phyloP scores from a whole-genome alignment of 2,329 filamentous ascomycete species.

The Helotiales sp. region DNA sequence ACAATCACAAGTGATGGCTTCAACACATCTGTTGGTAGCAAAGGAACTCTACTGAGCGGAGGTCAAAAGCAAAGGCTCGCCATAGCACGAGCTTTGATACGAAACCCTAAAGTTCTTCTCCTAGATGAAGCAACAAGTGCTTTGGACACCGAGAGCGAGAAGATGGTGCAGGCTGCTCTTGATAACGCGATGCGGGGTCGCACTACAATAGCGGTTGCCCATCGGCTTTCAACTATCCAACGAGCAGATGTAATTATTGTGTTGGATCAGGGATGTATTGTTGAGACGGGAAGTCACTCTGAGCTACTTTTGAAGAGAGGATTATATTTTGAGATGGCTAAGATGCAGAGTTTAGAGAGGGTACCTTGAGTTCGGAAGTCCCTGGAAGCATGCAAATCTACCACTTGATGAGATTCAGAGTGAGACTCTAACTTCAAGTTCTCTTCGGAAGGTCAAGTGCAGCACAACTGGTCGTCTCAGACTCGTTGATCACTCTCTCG shows the following conservation, averaged over 20 bases:
- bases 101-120: constrained; percentile 80
- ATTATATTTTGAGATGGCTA: constrained; percentile 5
- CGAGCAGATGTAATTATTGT: constrained; percentile 61
- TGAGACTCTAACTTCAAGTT: too few species aligned
- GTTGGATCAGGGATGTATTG: constrained; percentile 82
- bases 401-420: too few species aligned
- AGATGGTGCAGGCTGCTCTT: constrained; percentile 74
- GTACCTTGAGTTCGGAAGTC: too few species aligned
- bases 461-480: too few species aligned
- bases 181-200: constrained; percentile 40
- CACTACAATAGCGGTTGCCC: constrained; percentile 74
- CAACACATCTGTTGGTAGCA: constrained; percentile 79
- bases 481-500: too few species aligned
- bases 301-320: constrained; percentile 4
- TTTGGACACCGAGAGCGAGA: constrained; percentile 72
- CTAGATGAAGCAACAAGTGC: constrained; percentile 80
- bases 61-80: constrained; percentile 90
- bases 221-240: constrained; percentile 72
- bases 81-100: constrained; percentile 84
- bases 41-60: constrained; percentile 79
- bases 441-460: too few species aligned
- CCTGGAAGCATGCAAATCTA: too few species aligned
- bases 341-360: background rate
- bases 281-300: constrained; percentile 76
- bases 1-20: constrained; percentile 63